Evolutionary conservation across 2,329 filamentous ascomycete genomes (phyloP).

Genomic region (Cladobotryum mycophilum): DNA sequence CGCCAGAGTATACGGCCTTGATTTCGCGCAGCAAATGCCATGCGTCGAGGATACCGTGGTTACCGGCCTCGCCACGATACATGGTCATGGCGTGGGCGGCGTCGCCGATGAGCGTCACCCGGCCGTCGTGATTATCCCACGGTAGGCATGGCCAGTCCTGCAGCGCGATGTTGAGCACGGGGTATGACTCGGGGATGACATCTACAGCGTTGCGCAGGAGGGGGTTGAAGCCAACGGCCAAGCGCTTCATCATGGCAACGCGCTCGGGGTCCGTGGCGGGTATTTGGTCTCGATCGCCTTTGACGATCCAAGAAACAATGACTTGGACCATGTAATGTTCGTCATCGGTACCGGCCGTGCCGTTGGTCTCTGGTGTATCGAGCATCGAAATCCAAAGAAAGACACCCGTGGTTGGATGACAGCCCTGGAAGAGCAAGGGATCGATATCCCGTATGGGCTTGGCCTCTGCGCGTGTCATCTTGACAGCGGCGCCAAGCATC

Average conservation of each 20-base stretch:
- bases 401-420: conserved; percentile 42
- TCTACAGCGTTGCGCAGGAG: conserved; percentile 37
- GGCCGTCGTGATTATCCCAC: conserved; percentile 38
- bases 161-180: conserved; percentile 29
- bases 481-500: conserved; percentile 31
- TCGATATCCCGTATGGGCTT: conserved; percentile 40
- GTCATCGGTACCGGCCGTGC: conserved; percentile 23
- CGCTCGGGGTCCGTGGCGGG: conserved; percentile 25
- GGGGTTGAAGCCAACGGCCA: conserved; percentile 26
- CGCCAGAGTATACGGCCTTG: conserved; percentile 13
- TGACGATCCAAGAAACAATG: conserved; percentile 40
- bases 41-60: conserved; percentile 36
- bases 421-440: conserved; percentile 48
- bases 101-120: conserved; percentile 45
- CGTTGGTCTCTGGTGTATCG: conserved; percentile 33
- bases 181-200: conserved; percentile 35
- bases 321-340: conserved; percentile 38
- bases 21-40: conserved; percentile 22
- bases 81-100: conserved; percentile 55
- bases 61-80: conserved; percentile 37
- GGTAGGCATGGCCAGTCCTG: conserved; percentile 31
- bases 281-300: conserved; percentile 26
- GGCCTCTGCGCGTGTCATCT: conserved; percentile 33
- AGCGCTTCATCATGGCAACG: conserved; percentile 34
- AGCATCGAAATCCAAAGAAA: conserved; percentile 46